A percentile compares a stretch with the other conserved stretches of the same genome.
Conservation (phyloP, 2,329 filamentous ascomycete species). For the Aspergillus sp. region DNA sequence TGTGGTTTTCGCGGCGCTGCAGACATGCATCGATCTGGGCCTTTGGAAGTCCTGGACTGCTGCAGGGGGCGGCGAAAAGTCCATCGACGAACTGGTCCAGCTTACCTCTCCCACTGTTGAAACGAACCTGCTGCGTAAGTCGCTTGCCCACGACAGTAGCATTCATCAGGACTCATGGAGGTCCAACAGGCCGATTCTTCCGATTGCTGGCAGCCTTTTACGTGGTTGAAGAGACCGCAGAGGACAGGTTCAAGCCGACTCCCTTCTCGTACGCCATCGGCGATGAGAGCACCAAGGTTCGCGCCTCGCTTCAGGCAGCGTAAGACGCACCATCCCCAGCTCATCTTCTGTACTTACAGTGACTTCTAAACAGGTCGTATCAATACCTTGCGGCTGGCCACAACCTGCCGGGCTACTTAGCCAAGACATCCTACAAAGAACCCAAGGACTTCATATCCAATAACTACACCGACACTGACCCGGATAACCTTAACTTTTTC, state of each 20-base stretch:
- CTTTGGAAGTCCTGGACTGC: conserved; percentile 33
- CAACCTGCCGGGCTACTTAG: conserved; percentile 35
- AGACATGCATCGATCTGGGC: conserved; percentile 31
- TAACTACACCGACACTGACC: conserved; percentile 23
- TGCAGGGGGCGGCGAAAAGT: conserved; percentile 28
- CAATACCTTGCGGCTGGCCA: conserved; percentile 31
- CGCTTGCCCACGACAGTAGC: too few relatives aligned
- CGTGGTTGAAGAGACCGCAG: conserved; percentile 31
- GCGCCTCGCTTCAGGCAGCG: conserved; percentile 31
- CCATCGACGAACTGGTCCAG: conserved; percentile 28
- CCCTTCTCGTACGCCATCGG: conserved; percentile 33
- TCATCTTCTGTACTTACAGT: not conserved
- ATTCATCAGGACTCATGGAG: too few relatives aligned
- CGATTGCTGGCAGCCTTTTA: conserved; percentile 32
- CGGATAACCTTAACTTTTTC: conserved; percentile 33
- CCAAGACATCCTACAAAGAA: conserved; percentile 34
- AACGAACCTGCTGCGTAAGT: not conserved
- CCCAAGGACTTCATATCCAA: conserved; percentile 28
- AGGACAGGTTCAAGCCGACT: conserved; percentile 32
- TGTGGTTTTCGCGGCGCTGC: conserved; percentile 29
- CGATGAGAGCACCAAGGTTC: conserved; percentile 30
- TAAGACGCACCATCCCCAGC: conserved; percentile 9
- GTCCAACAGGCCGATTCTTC: conserved; percentile 26
- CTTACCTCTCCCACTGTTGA: conserved; percentile 16
- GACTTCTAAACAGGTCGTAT: conserved; percentile 20